Base-by-base conservation (phyloP, 176 grass and related monocot genomes). In the Zea luxurians region DNA sequence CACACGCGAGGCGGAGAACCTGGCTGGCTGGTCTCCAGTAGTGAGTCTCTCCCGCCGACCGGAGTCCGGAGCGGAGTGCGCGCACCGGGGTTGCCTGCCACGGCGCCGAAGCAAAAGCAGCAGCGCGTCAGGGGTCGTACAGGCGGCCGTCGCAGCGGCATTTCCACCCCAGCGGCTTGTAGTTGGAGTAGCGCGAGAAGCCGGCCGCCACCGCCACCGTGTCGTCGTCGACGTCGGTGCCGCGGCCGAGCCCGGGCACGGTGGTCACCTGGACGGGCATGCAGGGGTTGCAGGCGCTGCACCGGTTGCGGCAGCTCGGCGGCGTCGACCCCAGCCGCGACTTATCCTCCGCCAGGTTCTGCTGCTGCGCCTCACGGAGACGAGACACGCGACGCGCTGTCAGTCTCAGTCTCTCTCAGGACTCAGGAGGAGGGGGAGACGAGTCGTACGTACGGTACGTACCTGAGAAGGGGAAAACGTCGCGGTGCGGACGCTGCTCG, bases 81-180 rank as follows among this genome's bases (percentile, higher is more conserved):
- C 83, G 44, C 27, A 27, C 27, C 27, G 27, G 27, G 27, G 27
- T 27, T 27, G 27, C 0, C 27, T 27, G 27, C 0, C 27, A 27
- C 27, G 27, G 27, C 27, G 27, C 27, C 27, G 27, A 12, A 38
- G 17, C n/a, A 5, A 17, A 4, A 58, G 42, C 45, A 10, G 9
- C 47, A 16, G 36, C 37, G 5, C 42, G 50, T 45, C 86, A 99
- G 48, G 96, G 92, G 61, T 95, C 84, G 87, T 86, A 99, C 18
- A 99, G 85, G 66, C 75, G 88, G 66, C 89, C 71, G 41, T 77
- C 74, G 71, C 96, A 99, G 70, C 86, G 74, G 90, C 92, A 99
- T 84, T 92, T 99, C 96, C 96, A 99, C 36, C 91, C 92, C 16
- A 99, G 20, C 64, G 96, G 96, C 75, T 95, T 99, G 92, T 99